These are phyloP conservation scores for Kurtzmaniella quercitrusa DNA, from an alignment of 1,139 yeast genomes.

Conservation along the genomic window DNA sequence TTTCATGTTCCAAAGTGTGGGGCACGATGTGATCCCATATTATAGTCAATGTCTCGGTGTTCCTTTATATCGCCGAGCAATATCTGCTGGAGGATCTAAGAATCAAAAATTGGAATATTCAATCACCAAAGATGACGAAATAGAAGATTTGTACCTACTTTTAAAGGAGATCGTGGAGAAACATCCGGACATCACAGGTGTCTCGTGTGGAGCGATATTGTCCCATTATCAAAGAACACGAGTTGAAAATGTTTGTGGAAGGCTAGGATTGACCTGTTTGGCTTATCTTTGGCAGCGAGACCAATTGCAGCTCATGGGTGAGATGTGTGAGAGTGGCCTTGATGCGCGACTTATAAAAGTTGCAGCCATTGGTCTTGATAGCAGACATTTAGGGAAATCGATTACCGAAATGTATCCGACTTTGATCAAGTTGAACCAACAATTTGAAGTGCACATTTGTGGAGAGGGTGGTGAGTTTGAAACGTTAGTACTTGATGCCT, in stretches of 20 bases:
- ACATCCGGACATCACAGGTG: conserved; percentile 79
- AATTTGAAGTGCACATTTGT: conserved; percentile 85
- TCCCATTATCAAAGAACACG: conserved; percentile 91
- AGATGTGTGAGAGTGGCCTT: conserved; percentile 68
- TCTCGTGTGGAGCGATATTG: conserved; percentile 92
- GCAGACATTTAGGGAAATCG: conserved; percentile 63
- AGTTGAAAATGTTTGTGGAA: conserved; percentile 82
- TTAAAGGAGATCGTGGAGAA: conserved; percentile 39
- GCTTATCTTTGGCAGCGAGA: conserved; percentile 88
- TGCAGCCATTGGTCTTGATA: conserved; percentile 81
- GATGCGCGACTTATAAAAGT: conserved; percentile 90
- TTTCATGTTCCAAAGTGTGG: conserved; percentile 98
- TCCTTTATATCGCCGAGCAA: conserved; percentile 73
- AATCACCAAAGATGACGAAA: conserved; percentile 69
- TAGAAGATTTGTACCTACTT: conserved; percentile 68
- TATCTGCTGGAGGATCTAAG: conserved; percentile 52
- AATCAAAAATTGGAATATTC: conserved; percentile 69
- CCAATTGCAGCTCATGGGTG: conserved; percentile 73
- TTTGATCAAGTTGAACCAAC: conserved; percentile 52
- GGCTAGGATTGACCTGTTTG: conserved; percentile 65
- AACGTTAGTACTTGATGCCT: conserved; percentile 85
- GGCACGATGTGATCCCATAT: conserved; percentile 68
- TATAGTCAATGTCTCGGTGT: conserved; percentile 71
- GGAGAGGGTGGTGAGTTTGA: conserved; percentile 99
- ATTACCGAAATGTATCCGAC: conserved; percentile 60